Evolutionary conservation across 805 yeast genomes (phyloP), one percentile per base, ranked within the genome.

Genomic region (Candida montana): DNA sequence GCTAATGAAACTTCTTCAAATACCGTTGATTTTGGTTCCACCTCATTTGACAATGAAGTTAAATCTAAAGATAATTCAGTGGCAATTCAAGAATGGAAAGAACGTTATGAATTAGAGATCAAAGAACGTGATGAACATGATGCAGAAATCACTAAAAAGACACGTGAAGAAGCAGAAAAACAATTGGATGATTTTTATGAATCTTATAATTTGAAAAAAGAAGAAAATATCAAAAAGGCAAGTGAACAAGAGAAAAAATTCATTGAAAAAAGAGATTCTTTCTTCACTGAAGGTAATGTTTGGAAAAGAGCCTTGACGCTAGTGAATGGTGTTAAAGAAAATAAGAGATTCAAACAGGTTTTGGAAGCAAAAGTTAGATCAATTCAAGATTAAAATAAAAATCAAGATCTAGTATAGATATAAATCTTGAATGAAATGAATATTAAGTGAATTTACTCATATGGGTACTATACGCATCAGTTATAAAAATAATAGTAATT

Each of bases 151-250:
- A 76, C 83, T 57, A 68, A 68, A 24, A 87, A 80, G 46, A 72
- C 88, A 44, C 75, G 83, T 42, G 74, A 77, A 39, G 81, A 82
- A 48, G 98, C 98, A 9, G 77, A 78, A 56, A 79, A 80, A 59
- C 81, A 88, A 40, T 78, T 89, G 56, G 96, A 91, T 61, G 95
- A 85, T 49, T 91, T 91, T 63, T 91, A 91, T 63, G 95, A 87
- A 54, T 82, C 81, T 58, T 91, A 91, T 71, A 89, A 87, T 67
- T 70, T 73, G 58, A 90, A 90, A 68, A 83, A 80, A 63, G 91
- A 87, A 40, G 74, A 74, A 50, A 76, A 79, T 39, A 67, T 81
- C 42, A 80, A 76, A 46, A 72, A 74, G 44, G 81, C 85, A 11
- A 70, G 72, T 58, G 68, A 69, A 39, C 93, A 83, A 52, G 86